phyloP scores from a whole-genome alignment of 177 flowering plant species.

The Vitis hybrid region DNA sequence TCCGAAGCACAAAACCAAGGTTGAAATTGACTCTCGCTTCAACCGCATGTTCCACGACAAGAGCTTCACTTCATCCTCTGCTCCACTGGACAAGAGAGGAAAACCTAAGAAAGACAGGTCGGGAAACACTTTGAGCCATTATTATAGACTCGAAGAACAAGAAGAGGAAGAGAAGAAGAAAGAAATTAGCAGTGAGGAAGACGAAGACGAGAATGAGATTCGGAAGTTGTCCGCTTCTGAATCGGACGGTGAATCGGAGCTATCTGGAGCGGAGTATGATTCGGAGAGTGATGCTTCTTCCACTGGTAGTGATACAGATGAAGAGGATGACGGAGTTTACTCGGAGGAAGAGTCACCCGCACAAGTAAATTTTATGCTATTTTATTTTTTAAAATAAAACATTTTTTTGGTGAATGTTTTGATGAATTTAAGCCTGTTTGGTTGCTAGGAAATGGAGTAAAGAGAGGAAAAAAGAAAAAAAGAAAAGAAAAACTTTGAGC shows the following conservation, averaged over 20 bases:
- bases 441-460: background rate
- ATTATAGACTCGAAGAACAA: constrained; percentile 44
- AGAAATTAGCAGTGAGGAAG: constrained; percentile 17
- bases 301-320: constrained; percentile 5
- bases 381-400: background rate
- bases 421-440: background rate
- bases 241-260: background rate
- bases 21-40: constrained; percentile 70
- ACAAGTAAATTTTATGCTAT: background rate
- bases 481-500: background rate
- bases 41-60: constrained; percentile 50
- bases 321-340: constrained; percentile 14
- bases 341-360: constrained; percentile 10
- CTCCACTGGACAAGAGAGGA: constrained; percentile 81
- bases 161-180: constrained; percentile 24
- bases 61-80: constrained; percentile 53
- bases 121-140: constrained; percentile 43
- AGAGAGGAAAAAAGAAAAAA: background rate
- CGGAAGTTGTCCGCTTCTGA: constrained; percentile 10
- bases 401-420: background rate
- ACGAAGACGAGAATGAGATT: constrained; percentile 10
- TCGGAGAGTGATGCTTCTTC: constrained; percentile 6
- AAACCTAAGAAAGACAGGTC: constrained; percentile 30
- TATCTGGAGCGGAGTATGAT: constrained; percentile 8
- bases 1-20: constrained; percentile 53